Base-by-base conservation (phyloP, 768 basidiomycete genomes). In the Leccinum barrowsii region DNA sequence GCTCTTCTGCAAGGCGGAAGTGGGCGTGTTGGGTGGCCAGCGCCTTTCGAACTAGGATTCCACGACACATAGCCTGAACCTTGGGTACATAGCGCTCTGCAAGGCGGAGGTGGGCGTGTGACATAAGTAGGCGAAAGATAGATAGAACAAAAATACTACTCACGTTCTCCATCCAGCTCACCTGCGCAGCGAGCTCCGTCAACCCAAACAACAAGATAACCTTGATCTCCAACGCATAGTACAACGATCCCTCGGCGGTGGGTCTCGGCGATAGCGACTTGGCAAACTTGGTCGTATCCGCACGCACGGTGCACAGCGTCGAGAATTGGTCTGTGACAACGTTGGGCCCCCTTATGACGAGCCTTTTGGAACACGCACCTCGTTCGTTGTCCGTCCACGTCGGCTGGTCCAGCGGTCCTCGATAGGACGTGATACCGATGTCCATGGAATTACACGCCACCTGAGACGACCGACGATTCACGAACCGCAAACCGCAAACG, bases 11-110 rank as follows among this genome's bases (percentile, higher is more conserved):
- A 26, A 92, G 76, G 55, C 78, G 82, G 52, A 91, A 74, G 35
- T 84, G 83, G 44, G 78, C 82, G 6, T 77, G 78, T 52, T 85
- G 79, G 15, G 80, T 82, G 15, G 76, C 77, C 42, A 84, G 80
- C 2, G 77, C 77, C 62, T 82, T 85, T 56, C 92, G 80, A 15
- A 84, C 79, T 5, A 95, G 76, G 17, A 76, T 74, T 5, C 85
- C 89, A 32, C 37, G 17, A 37, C 37, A 37, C 15, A 17, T 37
- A 1, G 89, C 84, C 68, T 95, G 94, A 5, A 90, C 63, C 65
- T 84, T 24, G 24, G 24, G 24, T 24, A 24, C 24, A 24, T 24
- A 24, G 24, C 24, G 24, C 24, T 24, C 24, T 24, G 24, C 24
- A 24, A 24, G 24, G 24, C 24, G 24, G 24, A 24, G 24, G 24